Conservation (phyloP, 345 rosid genomes). For the Populus ilicifolia region DNA sequence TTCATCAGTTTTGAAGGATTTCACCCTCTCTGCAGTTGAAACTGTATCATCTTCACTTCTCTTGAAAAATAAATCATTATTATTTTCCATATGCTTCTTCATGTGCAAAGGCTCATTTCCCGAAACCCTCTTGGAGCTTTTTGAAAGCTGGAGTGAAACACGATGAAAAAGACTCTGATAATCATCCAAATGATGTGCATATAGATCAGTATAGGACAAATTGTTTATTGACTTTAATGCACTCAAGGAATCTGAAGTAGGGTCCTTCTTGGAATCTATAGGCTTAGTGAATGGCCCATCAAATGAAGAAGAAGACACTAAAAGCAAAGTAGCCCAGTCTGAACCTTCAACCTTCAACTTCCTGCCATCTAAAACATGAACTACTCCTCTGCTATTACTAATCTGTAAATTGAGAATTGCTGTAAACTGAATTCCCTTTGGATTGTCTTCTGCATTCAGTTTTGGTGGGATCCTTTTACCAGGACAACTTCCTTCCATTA, state of each 20-base stretch:
- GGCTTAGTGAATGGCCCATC: slow-evolving; percentile 78
- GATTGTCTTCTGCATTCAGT: slow-evolving; percentile 33
- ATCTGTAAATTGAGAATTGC: slow-evolving; percentile 61
- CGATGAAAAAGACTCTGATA: slow-evolving; percentile 77
- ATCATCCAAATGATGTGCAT: slow-evolving; percentile 59
- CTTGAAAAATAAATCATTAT: slow-evolving; percentile 12
- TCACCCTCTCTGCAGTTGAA: slow-evolving; percentile 70
- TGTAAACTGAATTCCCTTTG: slow-evolving; percentile 64
- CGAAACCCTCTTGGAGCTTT: slow-evolving; percentile 32
- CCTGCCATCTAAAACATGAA: slow-evolving; percentile 46
- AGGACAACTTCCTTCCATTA: slow-evolving; percentile 70
- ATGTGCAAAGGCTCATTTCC: slow-evolving; percentile 7
- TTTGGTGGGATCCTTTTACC: slow-evolving; percentile 57
- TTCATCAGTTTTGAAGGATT: slow-evolving; percentile 63
- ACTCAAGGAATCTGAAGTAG: slow-evolving; percentile 41
- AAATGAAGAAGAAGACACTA: slow-evolving; percentile 71
- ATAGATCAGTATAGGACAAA: slow-evolving; percentile 60
- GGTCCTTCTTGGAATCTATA: slow-evolving; percentile 60
- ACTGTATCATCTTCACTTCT: slow-evolving; percentile 21
- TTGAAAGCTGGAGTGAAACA: slow-evolving; percentile 58
- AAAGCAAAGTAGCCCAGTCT: slow-evolving; percentile 66
- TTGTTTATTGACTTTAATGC: slow-evolving; percentile 42
- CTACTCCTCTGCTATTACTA: slow-evolving; percentile 47
- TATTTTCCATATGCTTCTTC: slow-evolving; percentile 16
- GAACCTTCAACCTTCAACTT: slow-evolving; percentile 69